phyloP scores from a whole-genome alignment of 495 filamentous ascomycete species.

The Aspergillus heteromorphus region DNA sequence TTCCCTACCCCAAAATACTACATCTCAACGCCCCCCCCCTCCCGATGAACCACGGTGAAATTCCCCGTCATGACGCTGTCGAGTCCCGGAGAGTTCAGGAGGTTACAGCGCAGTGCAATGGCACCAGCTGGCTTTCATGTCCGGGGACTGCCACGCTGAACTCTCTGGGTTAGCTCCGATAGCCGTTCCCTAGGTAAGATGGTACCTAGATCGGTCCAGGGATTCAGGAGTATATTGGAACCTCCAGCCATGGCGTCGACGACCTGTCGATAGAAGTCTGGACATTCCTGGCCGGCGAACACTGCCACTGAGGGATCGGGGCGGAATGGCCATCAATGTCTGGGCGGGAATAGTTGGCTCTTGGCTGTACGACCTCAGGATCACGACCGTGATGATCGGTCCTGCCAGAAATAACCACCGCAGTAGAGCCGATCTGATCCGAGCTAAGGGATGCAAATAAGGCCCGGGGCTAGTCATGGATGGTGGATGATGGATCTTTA shows the following conservation, averaged over 20 bases:
- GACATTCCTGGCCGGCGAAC: neutral
- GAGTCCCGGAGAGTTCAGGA: constrained; percentile 1
- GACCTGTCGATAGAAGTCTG: neutral
- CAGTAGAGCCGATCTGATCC: neutral
- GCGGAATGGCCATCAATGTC: neutral
- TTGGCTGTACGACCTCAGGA: constrained; percentile 11
- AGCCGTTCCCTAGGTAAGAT: neutral
- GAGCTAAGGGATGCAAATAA: neutral
- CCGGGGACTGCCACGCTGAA: neutral
- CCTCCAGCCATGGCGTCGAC: neutral
- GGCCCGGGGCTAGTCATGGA: neutral
- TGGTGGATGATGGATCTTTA: too few relatives aligned
- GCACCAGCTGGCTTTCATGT: neutral
- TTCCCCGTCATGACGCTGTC: constrained; percentile 15
- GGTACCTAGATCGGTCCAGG: neutral
- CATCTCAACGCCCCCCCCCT: neutral
- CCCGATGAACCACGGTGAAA: neutral
- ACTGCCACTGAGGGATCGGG: neutral
- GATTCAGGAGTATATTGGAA: neutral
- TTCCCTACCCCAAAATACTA: neutral
- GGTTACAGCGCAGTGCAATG: neutral
- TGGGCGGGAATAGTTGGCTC: constrained; percentile 10
- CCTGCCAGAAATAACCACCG: neutral
- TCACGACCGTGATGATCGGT: neutral
- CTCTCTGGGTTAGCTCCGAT: neutral